Conservation (phyloP, 2,329 filamentous ascomycete species). For the Venturia asperata region DNA sequence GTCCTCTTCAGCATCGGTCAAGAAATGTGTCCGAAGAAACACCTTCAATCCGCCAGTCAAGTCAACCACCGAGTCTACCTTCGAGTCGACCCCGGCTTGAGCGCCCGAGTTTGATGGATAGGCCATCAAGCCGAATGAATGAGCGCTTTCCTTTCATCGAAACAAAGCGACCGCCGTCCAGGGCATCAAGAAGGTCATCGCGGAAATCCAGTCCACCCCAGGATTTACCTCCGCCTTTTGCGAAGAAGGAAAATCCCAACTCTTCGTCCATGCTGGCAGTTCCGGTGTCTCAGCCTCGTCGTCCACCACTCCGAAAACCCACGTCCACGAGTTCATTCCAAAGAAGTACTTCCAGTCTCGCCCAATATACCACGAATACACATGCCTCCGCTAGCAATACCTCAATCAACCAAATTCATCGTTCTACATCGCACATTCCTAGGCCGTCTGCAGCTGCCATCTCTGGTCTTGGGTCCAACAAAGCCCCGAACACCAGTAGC, state of each 20-base stretch:
- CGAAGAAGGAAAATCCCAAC: background rate
- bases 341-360: conserved; percentile 25
- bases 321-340: conserved; percentile 15
- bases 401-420: conserved; percentile 2
- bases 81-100: conserved; percentile 22
- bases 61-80: conserved; percentile 21
- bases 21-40: conserved; percentile 16
- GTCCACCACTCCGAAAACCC: conserved; percentile 22
- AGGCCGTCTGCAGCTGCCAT: background rate
- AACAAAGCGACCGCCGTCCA: conserved; percentile 25
- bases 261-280: conserved; percentile 12
- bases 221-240: background rate
- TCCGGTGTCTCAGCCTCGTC: background rate
- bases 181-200: background rate
- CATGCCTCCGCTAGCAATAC: background rate
- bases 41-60: background rate
- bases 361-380: conserved; percentile 22
- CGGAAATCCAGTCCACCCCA: background rate
- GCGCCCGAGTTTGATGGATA: conserved; percentile 22
- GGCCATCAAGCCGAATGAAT: conserved; percentile 36
- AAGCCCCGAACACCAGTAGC: background rate
- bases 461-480: background rate
- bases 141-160: conserved; percentile 39
- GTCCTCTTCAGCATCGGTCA: conserved; percentile 9
- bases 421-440: conserved; percentile 10